A percentile compares a stretch with the other conserved stretches of the same genome.
Evolutionary conservation across 202 grass and related monocot genomes (phyloP).

Genomic region (Bolboschoenoplectus hybrid): DNA sequence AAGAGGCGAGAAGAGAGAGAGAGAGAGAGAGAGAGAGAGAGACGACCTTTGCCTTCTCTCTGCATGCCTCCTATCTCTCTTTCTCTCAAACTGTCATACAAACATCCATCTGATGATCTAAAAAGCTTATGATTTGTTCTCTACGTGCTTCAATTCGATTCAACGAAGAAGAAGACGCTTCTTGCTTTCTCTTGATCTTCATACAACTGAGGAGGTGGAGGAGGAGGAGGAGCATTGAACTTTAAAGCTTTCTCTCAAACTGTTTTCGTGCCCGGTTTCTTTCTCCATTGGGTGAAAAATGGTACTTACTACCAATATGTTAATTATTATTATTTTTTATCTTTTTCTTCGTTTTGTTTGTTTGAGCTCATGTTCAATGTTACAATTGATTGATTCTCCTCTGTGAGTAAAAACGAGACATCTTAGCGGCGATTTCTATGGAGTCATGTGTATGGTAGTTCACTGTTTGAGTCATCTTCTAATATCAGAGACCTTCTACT

Average conservation of each 20-base stretch:
- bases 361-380: not conserved
- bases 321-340: not conserved
- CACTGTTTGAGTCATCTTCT: not conserved
- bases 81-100: slow-evolving; percentile 33
- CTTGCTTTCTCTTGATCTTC: not conserved
- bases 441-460: not conserved
- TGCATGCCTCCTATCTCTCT: slow-evolving; percentile 26
- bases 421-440: not conserved
- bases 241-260: not conserved
- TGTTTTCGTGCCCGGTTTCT: not conserved
- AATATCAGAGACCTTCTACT: no score
- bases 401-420: not conserved
- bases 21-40: not conserved
- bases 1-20: slow-evolving; percentile 19
- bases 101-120: no score
- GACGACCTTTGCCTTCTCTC: slow-evolving; percentile 26
- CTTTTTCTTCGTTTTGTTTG: slow-evolving; percentile 14
- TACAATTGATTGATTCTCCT: not conserved
- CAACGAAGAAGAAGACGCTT: slow-evolving; percentile 19
- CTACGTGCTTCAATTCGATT: not conserved
- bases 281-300: slow-evolving; percentile 33
- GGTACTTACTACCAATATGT: slow-evolving; percentile 9
- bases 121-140: slow-evolving; percentile 9
- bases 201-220: slow-evolving; percentile 4
- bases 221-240: not conserved